Conservation (phyloP, 2,329 filamentous ascomycete species). For the Amauroascus verrucosus region DNA sequence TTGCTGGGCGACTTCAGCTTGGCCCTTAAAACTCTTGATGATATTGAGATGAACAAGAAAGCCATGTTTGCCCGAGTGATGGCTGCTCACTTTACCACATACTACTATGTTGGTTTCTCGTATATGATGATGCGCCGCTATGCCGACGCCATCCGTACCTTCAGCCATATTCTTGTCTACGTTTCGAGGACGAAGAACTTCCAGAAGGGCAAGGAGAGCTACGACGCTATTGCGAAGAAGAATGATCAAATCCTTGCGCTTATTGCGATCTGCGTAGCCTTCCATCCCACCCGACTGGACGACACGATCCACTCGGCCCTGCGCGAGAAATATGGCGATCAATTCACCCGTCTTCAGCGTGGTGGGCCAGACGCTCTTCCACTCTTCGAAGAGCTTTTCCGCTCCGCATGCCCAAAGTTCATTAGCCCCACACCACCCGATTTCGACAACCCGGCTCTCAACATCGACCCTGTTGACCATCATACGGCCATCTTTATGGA, state of each 20-base stretch:
- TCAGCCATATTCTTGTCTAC: slow-evolving; percentile 99
- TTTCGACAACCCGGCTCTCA: slow-evolving; percentile 92
- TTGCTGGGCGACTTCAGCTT: slow-evolving; percentile 95
- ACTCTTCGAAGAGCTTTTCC: slow-evolving; percentile 97
- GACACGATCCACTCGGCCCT: slow-evolving; percentile 98
- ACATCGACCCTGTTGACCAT: slow-evolving; percentile 95
- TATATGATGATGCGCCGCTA: slow-evolving; percentile 99
- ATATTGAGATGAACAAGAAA: slow-evolving; percentile 99
- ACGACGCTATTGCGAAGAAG: slow-evolving; percentile 99
- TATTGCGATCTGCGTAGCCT: slow-evolving; percentile 96
- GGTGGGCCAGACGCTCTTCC: slow-evolving; percentile 91
- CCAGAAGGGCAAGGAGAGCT: slow-evolving; percentile 84
- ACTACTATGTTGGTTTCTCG: slow-evolving; percentile 99
- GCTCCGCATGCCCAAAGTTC: slow-evolving; percentile 96
- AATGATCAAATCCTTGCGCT: slow-evolving; percentile 99
- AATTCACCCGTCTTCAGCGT: slow-evolving; percentile 91
- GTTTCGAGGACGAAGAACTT: slow-evolving; percentile 99
- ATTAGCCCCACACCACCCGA: slow-evolving; percentile 95
- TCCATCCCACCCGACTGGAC: slow-evolving; percentile 92
- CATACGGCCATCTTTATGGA: slow-evolving; percentile 98
- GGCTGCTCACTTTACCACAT: slow-evolving; percentile 98
- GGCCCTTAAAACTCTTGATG: slow-evolving; percentile 95
- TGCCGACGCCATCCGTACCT: slow-evolving; percentile 98
- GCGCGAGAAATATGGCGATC: slow-evolving; percentile 97
- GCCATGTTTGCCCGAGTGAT: slow-evolving; percentile 99